phyloP scores from a whole-genome alignment of 306 rosid genomes.

The Inga oerstediana region DNA sequence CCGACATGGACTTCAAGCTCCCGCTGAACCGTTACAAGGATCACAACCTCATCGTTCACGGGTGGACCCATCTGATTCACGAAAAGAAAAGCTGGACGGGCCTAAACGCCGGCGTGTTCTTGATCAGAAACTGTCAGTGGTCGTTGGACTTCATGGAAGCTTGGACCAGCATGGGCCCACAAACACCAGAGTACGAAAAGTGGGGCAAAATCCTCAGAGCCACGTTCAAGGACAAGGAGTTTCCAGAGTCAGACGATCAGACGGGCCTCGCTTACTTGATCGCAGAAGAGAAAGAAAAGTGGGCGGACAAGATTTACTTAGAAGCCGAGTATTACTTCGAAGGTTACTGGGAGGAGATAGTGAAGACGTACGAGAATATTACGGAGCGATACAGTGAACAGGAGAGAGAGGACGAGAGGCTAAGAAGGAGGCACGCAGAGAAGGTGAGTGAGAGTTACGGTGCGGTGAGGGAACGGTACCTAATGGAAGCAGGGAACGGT shows the following conservation, averaged over 20 bases:
- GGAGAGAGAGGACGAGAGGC: conserved; percentile 37
- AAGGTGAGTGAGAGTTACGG: conserved; percentile 68
- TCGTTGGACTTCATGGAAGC: conserved; percentile 73
- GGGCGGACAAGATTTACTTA: conserved; percentile 77
- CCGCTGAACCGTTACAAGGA: conserved; percentile 64
- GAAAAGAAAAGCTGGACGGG: conserved; percentile 94
- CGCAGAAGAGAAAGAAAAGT: conserved; percentile 53
- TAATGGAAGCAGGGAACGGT: conserved; percentile 52
- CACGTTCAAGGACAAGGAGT: conserved; percentile 77
- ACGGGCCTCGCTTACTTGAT: conserved; percentile 84
- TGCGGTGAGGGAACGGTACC: conserved; percentile 50
- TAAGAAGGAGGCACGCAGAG: conserved; percentile 82
- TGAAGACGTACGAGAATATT: conserved; percentile 42
- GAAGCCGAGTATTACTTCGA: conserved; percentile 76
- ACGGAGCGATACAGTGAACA: conserved; percentile 44
- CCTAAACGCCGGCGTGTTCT: conserved; percentile 87
- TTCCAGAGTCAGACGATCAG: conserved; percentile 95
- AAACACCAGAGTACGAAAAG: conserved; percentile 54
- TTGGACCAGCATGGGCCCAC: conserved; percentile 98
- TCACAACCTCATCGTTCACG: conserved; percentile 74
- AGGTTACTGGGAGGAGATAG: conserved; percentile 81
- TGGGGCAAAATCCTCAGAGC: conserved; percentile 69
- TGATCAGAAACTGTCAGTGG: conserved; percentile 90
- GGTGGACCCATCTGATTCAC: conserved; percentile 69
- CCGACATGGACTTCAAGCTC: conserved; percentile 86